Base-by-base conservation (phyloP, 495 filamentous ascomycete species). In the Daldinia bambusicola region DNA sequence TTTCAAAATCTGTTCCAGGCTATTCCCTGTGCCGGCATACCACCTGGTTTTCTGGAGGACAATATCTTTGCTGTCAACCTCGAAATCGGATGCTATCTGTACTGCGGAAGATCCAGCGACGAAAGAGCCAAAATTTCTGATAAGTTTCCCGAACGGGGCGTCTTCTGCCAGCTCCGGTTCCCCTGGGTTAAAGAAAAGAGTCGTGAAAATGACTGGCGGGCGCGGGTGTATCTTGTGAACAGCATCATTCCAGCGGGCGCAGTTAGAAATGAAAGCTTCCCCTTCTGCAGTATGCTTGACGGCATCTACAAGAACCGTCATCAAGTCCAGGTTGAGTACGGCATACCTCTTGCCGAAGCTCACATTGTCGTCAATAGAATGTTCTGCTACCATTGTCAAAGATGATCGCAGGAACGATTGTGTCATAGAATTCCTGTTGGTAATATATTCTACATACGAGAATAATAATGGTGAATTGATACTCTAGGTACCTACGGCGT, bases 281-380 rank as follows among this genome's bases (percentile, higher is more conserved):
- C 82, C 81, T 14, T 78, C 77, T 0, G 70, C 16, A 2, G 80
- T 81, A 22, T 71, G 55, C 31, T 75, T 66, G 48, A 81, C 52
- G 16, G 72, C 55, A 36, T 76, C 65, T 30, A 82, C 75, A 13
- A 84, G 75, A 13, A 76, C 48, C n/a, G 72, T 68, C 74, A 84
- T 84, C 64, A 79, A 71, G 70, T 85, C 81, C 14, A 85, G 72
- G 61, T 84, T 83, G n/a, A 84, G 79, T 63, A 84, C 67, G 0
- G 80, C 81, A 69, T 79, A 83, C 43, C 74, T 66, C 16, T 71
- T 62, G 37, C 79, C 80, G 63, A 83, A 83, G 41, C 40, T 77
- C 41, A 59, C 43, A n/a, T 3, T 10, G 16, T 37, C 22, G 36
- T 40, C 50, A 4, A 7, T 6, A 30, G 13, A 20, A 38, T 56